Base-by-base conservation (phyloP, 345 rosid genomes). In the Aquilaria yunnanensis region DNA sequence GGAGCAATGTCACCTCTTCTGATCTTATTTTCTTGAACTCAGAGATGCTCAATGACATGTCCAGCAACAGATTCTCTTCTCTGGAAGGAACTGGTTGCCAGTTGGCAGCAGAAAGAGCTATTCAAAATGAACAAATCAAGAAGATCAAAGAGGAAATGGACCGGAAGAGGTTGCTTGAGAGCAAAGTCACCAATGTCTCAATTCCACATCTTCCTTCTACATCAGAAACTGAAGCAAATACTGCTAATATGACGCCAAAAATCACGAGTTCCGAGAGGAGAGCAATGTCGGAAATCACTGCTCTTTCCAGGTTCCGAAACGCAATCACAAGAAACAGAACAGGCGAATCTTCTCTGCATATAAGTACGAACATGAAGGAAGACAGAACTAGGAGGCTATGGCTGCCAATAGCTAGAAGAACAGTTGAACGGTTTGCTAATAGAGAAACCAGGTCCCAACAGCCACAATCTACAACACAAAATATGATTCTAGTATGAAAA, bases 1-100 rank as follows among this genome's bases (percentile, higher is more conserved):
- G 98, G 98, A 93, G 98, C 75, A 83, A 71, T 57, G 94, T 87
- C 57, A 90, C 86, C 64, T 83, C 90, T 2, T 90, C 98, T 3
- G 97, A 90, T 65, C 59, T 90, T 49, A 80, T 90, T 89, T 77
- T 75, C 71, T 57, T 93, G 78, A 86, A 83, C 12, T 81, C 89
- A 0, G 96, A 93, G 65, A 74, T 93, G 92, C 81, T 90, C 14
- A 75, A 72, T 12, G 74, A 75, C 8, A 43, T 70, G 49, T 80
- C 97, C 3, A 77, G 86, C 73, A 73, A 74, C 57, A 75, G 92
- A 60, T 83, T 93, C 65, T 70, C 80, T 16, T 54, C 64, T 12
- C 32, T 59, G 37, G 67, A 68, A 57, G 12, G 10, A 1, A 5
- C 32, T 3, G 63, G 29, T 0, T 65, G 12, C 0, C 64, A 14